A percentile compares a stretch with the other conserved stretches of the same genome.
Conservation (phyloP, 306 rosid species). For the Pueraria montana region DNA sequence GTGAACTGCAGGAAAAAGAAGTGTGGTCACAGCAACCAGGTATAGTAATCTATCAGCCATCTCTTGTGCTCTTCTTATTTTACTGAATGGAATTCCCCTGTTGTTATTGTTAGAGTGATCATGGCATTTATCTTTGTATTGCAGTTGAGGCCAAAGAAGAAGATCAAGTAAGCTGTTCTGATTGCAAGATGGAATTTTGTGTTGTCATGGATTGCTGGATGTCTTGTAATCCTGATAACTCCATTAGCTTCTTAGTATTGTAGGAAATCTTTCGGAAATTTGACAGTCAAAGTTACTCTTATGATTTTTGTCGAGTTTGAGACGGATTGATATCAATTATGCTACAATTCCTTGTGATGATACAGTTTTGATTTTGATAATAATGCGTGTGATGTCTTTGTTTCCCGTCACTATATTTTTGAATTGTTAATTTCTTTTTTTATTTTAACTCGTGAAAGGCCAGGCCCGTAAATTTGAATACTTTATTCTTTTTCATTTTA, state of each 20-base stretch:
- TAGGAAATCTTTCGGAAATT: slow-evolving; percentile 33
- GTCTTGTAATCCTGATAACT: slow-evolving; percentile 33
- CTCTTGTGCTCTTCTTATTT: not conserved
- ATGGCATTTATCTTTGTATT: slow-evolving; percentile 12
- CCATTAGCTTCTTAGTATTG: slow-evolving; percentile 39
- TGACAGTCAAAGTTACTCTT: not conserved
- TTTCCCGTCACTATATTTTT: not conserved
- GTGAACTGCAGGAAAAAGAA: slow-evolving; percentile 99
- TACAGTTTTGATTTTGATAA: slow-evolving; percentile 14
- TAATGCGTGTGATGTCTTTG: not conserved
- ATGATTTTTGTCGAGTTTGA: slow-evolving; percentile 36
- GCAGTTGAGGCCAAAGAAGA: slow-evolving; percentile 99
- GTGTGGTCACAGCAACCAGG: slow-evolving; percentile 99
- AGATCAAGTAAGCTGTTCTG: slow-evolving; percentile 81
- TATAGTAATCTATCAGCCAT: not conserved
- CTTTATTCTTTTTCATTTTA: not conserved
- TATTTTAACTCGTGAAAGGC: not conserved
- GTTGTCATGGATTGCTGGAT: slow-evolving; percentile 43
- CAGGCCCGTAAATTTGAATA: not conserved
- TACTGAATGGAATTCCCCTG: not conserved
- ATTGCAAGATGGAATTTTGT: slow-evolving; percentile 13
- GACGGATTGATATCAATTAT: slow-evolving; percentile 10
- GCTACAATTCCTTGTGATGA: slow-evolving; percentile 34
- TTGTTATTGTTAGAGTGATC: not conserved
- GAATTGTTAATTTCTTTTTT: not conserved